Percentiles rank a stretch among this genome's conserved stretches.
These are phyloP conservation scores for Salvia hispanica DNA, from an alignment of 257 asterid genomes.

Conservation along the genomic window DNA sequence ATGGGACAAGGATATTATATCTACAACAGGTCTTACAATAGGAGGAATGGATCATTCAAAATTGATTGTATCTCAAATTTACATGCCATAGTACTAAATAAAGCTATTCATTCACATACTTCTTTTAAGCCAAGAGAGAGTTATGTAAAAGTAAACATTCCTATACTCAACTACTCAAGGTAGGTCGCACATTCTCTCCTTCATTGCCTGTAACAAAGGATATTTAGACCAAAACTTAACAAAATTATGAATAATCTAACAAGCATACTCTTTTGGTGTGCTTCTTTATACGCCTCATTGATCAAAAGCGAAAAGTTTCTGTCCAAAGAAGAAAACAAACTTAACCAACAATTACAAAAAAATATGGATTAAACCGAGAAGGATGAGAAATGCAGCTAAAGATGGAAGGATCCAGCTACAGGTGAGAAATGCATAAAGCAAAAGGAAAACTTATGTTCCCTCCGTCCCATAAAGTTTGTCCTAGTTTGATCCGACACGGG, in stretches of 20 bases:
- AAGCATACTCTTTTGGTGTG: constrained; percentile 69
- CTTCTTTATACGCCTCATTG: constrained; percentile 73
- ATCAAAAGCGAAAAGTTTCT: constrained; percentile 63
- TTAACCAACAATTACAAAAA: not conserved
- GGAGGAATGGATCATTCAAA: constrained; percentile 36
- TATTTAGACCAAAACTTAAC: not conserved
- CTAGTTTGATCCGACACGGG: no score
- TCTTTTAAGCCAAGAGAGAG: not conserved
- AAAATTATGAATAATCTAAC: constrained; percentile 33
- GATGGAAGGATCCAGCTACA: not conserved
- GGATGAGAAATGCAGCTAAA: not conserved
- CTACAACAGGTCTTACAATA: constrained; percentile 34
- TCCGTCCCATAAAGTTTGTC: no score
- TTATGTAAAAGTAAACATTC: constrained; percentile 34
- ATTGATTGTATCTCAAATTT: constrained; percentile 36
- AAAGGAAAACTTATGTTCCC: no score
- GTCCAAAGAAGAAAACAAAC: constrained; percentile 27
- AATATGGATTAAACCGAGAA: not conserved
- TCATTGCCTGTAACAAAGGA: no score
- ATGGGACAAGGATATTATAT: constrained; percentile 19
- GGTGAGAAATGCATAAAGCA: no score
- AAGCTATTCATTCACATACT: constrained; percentile 18
- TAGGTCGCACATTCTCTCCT: no score
- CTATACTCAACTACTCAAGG: no score
- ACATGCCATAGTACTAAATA: constrained; percentile 25